These are phyloP conservation scores for Pogostemon cablin DNA, from an alignment of 257 asterid species.

Conservation along the genomic window DNA sequence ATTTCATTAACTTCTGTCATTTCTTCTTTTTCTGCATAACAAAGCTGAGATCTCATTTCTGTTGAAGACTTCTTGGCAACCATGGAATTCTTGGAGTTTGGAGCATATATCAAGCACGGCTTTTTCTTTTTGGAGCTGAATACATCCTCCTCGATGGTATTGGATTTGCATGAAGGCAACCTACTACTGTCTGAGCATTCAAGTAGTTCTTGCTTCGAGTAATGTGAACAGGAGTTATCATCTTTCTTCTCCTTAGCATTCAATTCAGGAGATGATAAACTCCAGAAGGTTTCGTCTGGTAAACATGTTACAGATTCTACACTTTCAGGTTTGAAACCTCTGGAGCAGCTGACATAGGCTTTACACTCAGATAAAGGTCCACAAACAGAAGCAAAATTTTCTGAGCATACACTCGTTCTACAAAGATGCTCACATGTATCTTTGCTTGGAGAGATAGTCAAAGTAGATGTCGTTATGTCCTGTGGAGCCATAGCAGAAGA, in stretches of 20 bases:
- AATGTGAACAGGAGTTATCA: background rate
- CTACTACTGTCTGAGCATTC: slow-evolving; percentile 39
- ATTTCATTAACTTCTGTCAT: slow-evolving; percentile 29
- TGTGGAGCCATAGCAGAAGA: slow-evolving; percentile 34
- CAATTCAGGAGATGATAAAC: slow-evolving; percentile 27
- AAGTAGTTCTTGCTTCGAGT: slow-evolving; percentile 21
- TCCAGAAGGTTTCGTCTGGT: too few species aligned
- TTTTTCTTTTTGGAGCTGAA: slow-evolving; percentile 41
- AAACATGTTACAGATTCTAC: too few species aligned
- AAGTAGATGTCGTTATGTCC: background rate
- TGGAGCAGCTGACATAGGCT: too few species aligned
- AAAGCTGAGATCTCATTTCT: too few species aligned
- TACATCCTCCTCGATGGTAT: slow-evolving; percentile 28
- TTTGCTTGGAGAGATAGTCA: too few species aligned
- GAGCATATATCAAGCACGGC: slow-evolving; percentile 32
- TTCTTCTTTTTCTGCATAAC: too few species aligned
- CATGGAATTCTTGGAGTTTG: too few species aligned
- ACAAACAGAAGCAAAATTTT: too few species aligned
- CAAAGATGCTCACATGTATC: too few species aligned
- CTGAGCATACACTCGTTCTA: too few species aligned
- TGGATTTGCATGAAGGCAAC: slow-evolving; percentile 45
- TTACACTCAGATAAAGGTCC: too few species aligned
- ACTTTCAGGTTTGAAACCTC: slow-evolving; percentile 4
- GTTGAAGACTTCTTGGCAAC: too few species aligned
- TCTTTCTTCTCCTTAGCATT: slow-evolving; percentile 24